Evolutionary conservation across 78 protist species (phyloP).

Genomic region (Chrysochromulina tobinii): DNA sequence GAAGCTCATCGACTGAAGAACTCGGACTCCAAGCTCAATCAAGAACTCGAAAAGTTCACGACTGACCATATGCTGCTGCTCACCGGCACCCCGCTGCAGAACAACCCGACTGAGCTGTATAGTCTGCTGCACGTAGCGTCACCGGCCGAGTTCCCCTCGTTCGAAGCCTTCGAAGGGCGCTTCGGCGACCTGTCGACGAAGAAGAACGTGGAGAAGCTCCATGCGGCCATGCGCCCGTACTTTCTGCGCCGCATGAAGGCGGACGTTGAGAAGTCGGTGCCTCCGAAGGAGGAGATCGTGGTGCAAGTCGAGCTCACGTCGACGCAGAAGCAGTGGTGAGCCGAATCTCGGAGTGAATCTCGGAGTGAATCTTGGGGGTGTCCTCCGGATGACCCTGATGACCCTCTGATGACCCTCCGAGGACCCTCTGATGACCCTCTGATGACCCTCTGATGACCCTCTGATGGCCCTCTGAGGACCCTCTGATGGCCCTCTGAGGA

Average conservation of each 20-base stretch:
- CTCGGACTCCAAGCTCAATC: neutral
- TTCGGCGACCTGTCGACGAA: neutral
- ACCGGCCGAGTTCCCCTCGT: conserved; percentile 67
- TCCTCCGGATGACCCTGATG: no score
- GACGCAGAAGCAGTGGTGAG: conserved; percentile 77
- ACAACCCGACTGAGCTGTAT: conserved; percentile 73
- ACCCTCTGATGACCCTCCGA: no score
- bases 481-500: no score
- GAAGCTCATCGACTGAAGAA: conserved; percentile 76
- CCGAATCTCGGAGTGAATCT: no score
- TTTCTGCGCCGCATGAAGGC: conserved; percentile 88
- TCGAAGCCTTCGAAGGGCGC: neutral
- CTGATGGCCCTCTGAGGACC: no score
- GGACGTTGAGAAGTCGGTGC: conserved; percentile 83
- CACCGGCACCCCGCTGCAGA: conserved; percentile 42
- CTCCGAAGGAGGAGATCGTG: conserved; percentile 90
- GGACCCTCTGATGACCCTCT: no score
- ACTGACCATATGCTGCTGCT: conserved; percentile 7
- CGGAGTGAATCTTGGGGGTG: no score
- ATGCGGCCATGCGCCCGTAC: conserved; percentile 79
- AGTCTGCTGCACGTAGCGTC: conserved; percentile 75
- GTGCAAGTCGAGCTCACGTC: conserved; percentile 85
- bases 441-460: no score
- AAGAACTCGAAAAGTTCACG: neutral
- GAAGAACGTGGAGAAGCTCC: conserved; percentile 57